phyloP scores from a whole-genome alignment of 306 rosid genomes.

The Clitoria ternatea region DNA sequence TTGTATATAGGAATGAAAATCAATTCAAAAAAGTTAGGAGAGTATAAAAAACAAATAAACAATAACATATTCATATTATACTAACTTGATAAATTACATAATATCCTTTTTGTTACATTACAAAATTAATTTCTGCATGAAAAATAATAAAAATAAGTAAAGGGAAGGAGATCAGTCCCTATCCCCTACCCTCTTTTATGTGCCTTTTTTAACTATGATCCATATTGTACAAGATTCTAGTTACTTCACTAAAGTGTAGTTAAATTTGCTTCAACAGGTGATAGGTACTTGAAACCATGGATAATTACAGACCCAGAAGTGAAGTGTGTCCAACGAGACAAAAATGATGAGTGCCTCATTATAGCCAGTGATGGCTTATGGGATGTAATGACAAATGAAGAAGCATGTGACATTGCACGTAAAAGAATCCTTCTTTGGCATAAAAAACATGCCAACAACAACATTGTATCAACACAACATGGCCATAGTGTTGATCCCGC shows the following conservation, averaged over 20 bases:
- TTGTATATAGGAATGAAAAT: too few relatives aligned
- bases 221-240: neutral
- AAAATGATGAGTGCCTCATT: conserved; percentile 66
- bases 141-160: too few relatives aligned
- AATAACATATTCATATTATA: neutral
- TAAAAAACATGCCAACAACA: conserved; percentile 47
- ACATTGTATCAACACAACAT: neutral
- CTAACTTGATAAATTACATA: neutral
- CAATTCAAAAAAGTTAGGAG: too few relatives aligned
- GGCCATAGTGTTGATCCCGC: conserved; percentile 55
- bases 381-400: conserved; percentile 82
- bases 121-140: too few relatives aligned
- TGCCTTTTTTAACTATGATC: neutral
- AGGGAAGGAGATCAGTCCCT: too few relatives aligned
- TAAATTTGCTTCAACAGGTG: conserved; percentile 43
- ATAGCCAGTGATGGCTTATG: conserved; percentile 81
- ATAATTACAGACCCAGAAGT: conserved; percentile 73
- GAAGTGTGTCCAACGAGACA: conserved; percentile 42
- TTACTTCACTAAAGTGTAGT: neutral
- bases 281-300: conserved; percentile 75
- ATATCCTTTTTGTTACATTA: too few relatives aligned
- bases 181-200: neutral
- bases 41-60: too few relatives aligned
- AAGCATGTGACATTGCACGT: conserved; percentile 63
- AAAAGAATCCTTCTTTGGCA: conserved; percentile 77